phyloP scores from a whole-genome alignment of 1,284 basidiomycete genomes.

The Spongiforma sp. region DNA sequence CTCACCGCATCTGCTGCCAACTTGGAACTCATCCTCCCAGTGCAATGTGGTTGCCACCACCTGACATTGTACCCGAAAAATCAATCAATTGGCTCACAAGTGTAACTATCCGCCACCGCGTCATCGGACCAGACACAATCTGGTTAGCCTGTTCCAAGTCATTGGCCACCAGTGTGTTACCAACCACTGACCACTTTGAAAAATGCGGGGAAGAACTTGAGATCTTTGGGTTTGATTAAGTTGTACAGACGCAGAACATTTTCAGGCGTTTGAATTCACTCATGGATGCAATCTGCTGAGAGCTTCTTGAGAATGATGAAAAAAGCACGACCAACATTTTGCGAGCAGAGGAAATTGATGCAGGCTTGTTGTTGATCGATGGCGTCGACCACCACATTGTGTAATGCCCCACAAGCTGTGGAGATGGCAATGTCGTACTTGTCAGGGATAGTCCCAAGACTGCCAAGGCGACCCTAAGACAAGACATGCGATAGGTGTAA shows the following conservation, averaged over 20 bases:
- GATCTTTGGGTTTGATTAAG: conserved; percentile 90
- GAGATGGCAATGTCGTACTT: not conserved
- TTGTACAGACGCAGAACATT: conserved; percentile 93
- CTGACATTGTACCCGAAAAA: conserved; percentile 96
- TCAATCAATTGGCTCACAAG: conserved; percentile 96
- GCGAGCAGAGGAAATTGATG: conserved; percentile 88
- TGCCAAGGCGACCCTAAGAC: conserved; percentile 43
- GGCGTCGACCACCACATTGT: conserved; percentile 88
- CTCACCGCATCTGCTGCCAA: conserved; percentile 82
- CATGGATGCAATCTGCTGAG: conserved; percentile 47
- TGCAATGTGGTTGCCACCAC: conserved; percentile 83
- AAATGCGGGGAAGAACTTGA: conserved; percentile 86
- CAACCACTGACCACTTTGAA: conserved; percentile 90
- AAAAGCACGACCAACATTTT: conserved; percentile 92
- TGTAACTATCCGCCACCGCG: conserved; percentile 94
- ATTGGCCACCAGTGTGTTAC: conserved; percentile 91
- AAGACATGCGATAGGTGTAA: conserved; percentile 11
- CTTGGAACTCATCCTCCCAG: conserved; percentile 95
- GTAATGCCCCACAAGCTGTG: conserved; percentile 46
- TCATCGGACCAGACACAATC: conserved; percentile 81
- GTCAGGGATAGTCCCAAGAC: not conserved
- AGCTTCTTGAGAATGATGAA: conserved; percentile 95
- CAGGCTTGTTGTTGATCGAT: conserved; percentile 91
- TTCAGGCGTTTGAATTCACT: conserved; percentile 80
- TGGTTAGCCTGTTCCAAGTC: conserved; percentile 94